Percentiles rank a stretch among this genome's conserved stretches.
phyloP scores from a whole-genome alignment of 768 basidiomycete genomes.

The Suillus placidus region DNA sequence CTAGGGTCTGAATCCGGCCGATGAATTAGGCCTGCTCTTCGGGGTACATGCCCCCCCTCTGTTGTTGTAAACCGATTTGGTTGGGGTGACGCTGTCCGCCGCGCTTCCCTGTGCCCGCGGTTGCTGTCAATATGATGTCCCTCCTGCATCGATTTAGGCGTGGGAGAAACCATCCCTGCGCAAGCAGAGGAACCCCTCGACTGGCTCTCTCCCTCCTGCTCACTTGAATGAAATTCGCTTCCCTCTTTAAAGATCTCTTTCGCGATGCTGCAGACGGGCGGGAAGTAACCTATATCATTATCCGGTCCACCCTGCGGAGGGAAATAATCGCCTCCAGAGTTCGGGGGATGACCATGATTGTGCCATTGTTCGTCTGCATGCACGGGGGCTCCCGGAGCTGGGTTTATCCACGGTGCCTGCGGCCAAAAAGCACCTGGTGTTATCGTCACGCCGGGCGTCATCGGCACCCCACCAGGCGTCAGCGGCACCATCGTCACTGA shows the following conservation, averaged over 20 bases:
- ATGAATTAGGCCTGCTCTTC: neutral
- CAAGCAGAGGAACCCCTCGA: neutral
- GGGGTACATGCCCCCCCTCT: neutral
- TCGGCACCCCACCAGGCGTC: conserved; percentile 18
- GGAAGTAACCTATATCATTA: conserved; percentile 44
- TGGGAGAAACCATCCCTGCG: conserved; percentile 1
- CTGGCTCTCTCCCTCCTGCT: neutral
- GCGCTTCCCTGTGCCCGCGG: neutral
- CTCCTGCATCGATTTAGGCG: neutral
- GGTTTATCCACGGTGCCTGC: conserved; percentile 57
- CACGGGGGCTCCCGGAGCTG: conserved; percentile 65
- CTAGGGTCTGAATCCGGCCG: conserved; percentile 1
- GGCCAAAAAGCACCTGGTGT: conserved; percentile 76
- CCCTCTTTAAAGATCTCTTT: conserved; percentile 41
- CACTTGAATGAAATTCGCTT: conserved; percentile 7
- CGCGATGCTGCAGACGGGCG: conserved; percentile 38
- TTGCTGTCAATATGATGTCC: neutral
- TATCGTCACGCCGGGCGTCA: conserved; percentile 69
- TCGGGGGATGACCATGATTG: conserved; percentile 12
- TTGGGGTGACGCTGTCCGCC: neutral
- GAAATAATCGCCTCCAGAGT: conserved; percentile 38
- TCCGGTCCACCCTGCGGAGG: conserved; percentile 37
- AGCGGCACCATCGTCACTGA: conserved; percentile 23
- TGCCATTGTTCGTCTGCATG: conserved; percentile 27
- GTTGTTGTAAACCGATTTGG: neutral